Conservation (phyloP, 2,329 filamentous ascomycete species). For the Colletotrichum chlorophyti region DNA sequence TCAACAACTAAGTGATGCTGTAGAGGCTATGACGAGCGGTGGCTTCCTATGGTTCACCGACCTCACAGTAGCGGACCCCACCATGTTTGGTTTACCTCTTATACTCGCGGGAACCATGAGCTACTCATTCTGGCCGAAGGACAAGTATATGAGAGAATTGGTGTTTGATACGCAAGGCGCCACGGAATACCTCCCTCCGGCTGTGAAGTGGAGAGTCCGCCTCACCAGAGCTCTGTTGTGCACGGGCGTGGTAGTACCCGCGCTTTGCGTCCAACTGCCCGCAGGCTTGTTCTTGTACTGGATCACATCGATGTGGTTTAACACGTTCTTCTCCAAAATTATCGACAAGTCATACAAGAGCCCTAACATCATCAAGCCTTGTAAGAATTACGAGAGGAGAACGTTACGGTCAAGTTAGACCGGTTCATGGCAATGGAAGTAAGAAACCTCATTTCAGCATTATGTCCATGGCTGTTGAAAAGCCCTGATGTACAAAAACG, state of each 20-base stretch:
- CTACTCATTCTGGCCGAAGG: not conserved
- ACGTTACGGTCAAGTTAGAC: not conserved
- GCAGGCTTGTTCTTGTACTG: slow-evolving; percentile 50
- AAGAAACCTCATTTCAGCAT: not conserved
- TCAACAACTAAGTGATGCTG: slow-evolving; percentile 38
- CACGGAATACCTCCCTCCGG: not conserved
- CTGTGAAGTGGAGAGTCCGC: slow-evolving; percentile 8
- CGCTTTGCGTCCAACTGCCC: slow-evolving; percentile 43
- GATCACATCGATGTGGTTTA: slow-evolving; percentile 35
- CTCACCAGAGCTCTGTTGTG: slow-evolving; percentile 4
- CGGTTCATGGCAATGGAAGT: not conserved
- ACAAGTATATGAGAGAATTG: not conserved
- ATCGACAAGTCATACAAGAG: not conserved
- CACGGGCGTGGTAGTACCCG: slow-evolving; percentile 34
- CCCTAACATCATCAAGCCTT: not conserved
- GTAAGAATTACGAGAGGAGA: not conserved
- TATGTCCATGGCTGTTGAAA: not conserved
- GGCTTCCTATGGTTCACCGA: slow-evolving; percentile 64
- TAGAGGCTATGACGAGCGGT: slow-evolving; percentile 48
- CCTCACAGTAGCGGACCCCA: slow-evolving; percentile 60
- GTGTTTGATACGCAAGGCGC: not conserved
- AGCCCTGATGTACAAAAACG: slow-evolving; percentile 26
- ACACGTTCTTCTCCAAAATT: not conserved
- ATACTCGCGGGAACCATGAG: slow-evolving; percentile 9
- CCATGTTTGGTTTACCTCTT: slow-evolving; percentile 51